Base-by-base conservation (phyloP, 2,329 filamentous ascomycete species). In the Ophioceras dolichostomum region DNA sequence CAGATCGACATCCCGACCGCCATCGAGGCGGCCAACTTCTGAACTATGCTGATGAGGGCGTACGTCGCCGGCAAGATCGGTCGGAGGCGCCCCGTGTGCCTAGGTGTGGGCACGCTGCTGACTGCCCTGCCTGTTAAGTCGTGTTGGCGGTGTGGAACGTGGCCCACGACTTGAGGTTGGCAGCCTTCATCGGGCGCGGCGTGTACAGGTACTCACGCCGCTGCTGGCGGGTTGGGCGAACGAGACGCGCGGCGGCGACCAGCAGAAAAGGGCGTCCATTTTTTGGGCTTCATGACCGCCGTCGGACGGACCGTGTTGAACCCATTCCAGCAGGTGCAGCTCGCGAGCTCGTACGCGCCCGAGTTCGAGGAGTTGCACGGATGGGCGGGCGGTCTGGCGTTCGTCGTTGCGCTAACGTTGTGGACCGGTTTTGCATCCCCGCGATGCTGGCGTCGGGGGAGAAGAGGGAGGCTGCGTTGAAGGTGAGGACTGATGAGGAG, bases 1-100 rank as follows among this genome's bases (percentile, higher is more conserved):
- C 56, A 64, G 50, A 65, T 66, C 49, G 64, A 61, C 44, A 65
- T 65, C 26, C 60, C 63, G 2, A 66, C 63, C 0, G 48, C 54
- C 18, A 56, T 64, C 21, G 58, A 58, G 24, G 62, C 62, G 9
- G 50, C 64, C 45, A 63, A 62, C 43, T 59, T 64, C 37, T 43
- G 62, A 32, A 53, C 61, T 40, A 63, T 64, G 58, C 34, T 53
- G 18, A 27, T 36, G 24, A 49, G 47, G 10, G 53, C 50, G 32
- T 51, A 45, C 30, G 41, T 49, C 19, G 45, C 51, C 7, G 52
- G 54, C 45, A 53, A 58, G 42, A 48, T 61, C 13, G 49, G 57
- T 9, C 45, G 52, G 4, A 56, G 60, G 10, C 49, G 52, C 1
- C 55, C 58, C 3, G 57, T 59, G 5, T 61, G 56, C 36, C 42